phyloP scores from a whole-genome alignment of 495 filamentous ascomycete species.

The Lepraria neglecta region DNA sequence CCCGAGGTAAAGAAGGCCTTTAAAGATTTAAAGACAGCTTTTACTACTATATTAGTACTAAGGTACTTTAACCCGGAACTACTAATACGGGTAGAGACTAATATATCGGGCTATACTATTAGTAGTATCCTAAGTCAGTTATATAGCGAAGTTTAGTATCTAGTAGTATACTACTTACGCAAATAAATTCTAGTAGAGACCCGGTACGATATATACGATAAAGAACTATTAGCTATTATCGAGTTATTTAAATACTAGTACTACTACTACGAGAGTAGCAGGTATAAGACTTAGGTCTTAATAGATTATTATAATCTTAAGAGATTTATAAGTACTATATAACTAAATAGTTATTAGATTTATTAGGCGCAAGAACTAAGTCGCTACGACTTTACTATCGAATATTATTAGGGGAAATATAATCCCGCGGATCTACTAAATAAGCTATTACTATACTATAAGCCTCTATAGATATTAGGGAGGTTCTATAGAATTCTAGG shows the following conservation, averaged over 20 bases:
- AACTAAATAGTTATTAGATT: background rate
- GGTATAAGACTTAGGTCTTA: background rate
- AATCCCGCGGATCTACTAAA: too few relatives aligned
- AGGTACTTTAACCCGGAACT: background rate
- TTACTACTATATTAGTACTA: background rate
- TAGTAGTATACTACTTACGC: too few relatives aligned
- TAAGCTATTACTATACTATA: too few relatives aligned
- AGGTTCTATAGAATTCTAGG: too few relatives aligned
- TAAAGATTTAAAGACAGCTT: background rate
- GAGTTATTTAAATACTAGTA: background rate
- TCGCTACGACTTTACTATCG: too few relatives aligned
- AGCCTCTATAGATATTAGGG: too few relatives aligned
- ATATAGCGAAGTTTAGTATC: too few relatives aligned
- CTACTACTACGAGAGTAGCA: background rate
- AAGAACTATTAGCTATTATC: background rate
- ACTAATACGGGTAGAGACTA: background rate
- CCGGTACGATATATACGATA: background rate
- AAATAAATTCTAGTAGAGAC: background rate
- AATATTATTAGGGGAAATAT: too few relatives aligned
- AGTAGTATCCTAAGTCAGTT: too few relatives aligned
- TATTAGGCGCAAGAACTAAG: background rate
- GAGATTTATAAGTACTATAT: background rate
- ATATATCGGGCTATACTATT: background rate
- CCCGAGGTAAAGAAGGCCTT: too few relatives aligned
- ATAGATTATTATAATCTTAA: slow-evolving; percentile 5